phyloP scores from a whole-genome alignment of 2,329 filamentous ascomycete species.

The Aspergillus phoenicis region DNA sequence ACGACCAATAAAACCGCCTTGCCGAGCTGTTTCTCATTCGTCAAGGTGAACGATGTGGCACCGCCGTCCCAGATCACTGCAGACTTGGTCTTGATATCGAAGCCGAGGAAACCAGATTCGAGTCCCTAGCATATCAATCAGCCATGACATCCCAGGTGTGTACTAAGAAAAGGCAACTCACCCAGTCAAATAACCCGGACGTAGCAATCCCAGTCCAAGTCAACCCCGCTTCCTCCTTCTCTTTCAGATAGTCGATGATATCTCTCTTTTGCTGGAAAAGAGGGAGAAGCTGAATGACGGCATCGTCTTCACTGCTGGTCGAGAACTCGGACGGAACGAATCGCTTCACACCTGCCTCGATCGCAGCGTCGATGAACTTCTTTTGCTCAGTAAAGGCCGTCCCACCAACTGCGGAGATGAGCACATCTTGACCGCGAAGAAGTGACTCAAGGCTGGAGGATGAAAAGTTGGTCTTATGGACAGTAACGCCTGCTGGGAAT shows the following conservation, averaged over 20 bases:
- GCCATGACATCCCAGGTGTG: background rate
- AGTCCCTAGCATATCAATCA: constrained; percentile 44
- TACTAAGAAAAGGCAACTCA: constrained; percentile 13
- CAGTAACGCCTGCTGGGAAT: constrained; percentile 24
- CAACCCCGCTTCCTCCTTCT: constrained; percentile 51
- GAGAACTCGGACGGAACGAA: constrained; percentile 41
- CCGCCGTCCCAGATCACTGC: constrained; percentile 62
- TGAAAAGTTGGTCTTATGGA: constrained; percentile 31
- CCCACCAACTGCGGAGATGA: constrained; percentile 33
- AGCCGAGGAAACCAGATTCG: constrained; percentile 53
- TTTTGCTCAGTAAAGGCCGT: constrained; percentile 31
- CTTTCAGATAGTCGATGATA: constrained; percentile 56
- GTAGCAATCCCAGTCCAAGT: constrained; percentile 63
- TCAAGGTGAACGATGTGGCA: constrained; percentile 54
- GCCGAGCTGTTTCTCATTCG: constrained; percentile 56
- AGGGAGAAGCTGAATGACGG: constrained; percentile 27
- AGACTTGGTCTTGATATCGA: constrained; percentile 53
- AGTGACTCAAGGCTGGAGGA: constrained; percentile 23
- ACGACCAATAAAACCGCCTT: constrained; percentile 56
- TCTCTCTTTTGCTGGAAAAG: constrained; percentile 31
- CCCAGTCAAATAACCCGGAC: constrained; percentile 65
- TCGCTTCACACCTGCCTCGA: constrained; percentile 34
- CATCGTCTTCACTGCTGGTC: constrained; percentile 28
- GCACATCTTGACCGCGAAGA: constrained; percentile 34
- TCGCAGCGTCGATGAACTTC: constrained; percentile 35